phyloP scores from a whole-genome alignment of 176 grass and related monocot species.

The Lolium multiflorum region DNA sequence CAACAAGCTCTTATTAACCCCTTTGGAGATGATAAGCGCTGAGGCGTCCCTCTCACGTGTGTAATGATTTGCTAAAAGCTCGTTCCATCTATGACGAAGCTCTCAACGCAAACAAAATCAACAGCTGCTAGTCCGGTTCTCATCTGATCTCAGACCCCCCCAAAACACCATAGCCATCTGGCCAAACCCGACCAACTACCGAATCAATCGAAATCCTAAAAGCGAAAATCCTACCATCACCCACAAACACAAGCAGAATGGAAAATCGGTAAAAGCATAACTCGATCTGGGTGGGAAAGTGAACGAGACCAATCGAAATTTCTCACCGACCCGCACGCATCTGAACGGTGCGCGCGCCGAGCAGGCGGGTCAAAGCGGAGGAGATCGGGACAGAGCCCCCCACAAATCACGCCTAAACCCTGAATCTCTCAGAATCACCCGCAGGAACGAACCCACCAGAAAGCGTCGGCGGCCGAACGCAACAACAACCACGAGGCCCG shows the following conservation, averaged over 20 bases:
- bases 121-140: neutral
- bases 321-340: neutral
- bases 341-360: neutral
- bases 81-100: neutral
- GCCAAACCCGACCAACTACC: neutral
- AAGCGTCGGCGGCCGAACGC: neutral
- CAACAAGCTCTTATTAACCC: slow-evolving; percentile 5
- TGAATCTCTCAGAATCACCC: neutral
- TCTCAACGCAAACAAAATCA: neutral
- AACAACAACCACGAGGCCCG: too few species aligned
- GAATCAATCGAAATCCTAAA: neutral
- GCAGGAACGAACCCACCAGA: neutral
- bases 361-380: neutral
- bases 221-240: neutral
- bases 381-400: neutral
- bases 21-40: neutral
- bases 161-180: neutral
- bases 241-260: neutral
- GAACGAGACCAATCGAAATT: neutral
- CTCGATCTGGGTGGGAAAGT: neutral
- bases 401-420: slow-evolving; percentile 26
- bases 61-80: slow-evolving; percentile 9
- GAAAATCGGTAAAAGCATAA: neutral
- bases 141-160: neutral
- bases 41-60: neutral